These are phyloP conservation scores for Ilyonectria sp. DNA, from an alignment of 2,329 filamentous ascomycete species.

Conservation along the genomic window DNA sequence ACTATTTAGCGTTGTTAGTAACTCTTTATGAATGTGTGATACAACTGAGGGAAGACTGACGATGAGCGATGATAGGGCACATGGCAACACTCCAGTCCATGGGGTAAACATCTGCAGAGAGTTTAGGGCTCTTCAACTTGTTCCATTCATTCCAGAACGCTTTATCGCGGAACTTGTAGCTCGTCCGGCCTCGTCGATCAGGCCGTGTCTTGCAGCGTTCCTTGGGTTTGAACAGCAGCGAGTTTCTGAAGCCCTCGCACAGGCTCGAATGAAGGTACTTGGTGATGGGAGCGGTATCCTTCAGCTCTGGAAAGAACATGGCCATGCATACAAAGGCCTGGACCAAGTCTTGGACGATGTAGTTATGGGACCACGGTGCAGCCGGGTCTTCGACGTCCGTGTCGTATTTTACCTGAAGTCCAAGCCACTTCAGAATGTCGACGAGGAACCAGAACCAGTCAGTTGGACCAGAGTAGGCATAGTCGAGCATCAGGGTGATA, in stretches of 20 bases:
- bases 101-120: slow-evolving; percentile 44
- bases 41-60: slow-evolving; percentile 22
- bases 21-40: background rate
- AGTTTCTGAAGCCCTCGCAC: slow-evolving; percentile 36
- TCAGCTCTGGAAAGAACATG: slow-evolving; percentile 47
- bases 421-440: slow-evolving; percentile 44
- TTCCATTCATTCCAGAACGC: slow-evolving; percentile 46
- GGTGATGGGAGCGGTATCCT: slow-evolving; percentile 28
- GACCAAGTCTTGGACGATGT: slow-evolving; percentile 46
- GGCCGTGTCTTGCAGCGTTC: slow-evolving; percentile 39
- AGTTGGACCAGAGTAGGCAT: slow-evolving; percentile 24
- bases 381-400: slow-evolving; percentile 36
- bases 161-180: slow-evolving; percentile 41
- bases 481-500: slow-evolving; percentile 37
- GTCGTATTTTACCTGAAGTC: slow-evolving; percentile 32
- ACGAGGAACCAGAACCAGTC: slow-evolving; percentile 46
- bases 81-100: slow-evolving; percentile 48
- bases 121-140: slow-evolving; percentile 19
- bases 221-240: slow-evolving; percentile 40
- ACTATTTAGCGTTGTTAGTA: slow-evolving; percentile 39
- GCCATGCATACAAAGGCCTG: slow-evolving; percentile 43
- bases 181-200: slow-evolving; percentile 43
- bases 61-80: slow-evolving; percentile 44
- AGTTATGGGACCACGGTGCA: slow-evolving; percentile 45
- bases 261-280: slow-evolving; percentile 37